Base-by-base conservation (phyloP, 2,329 filamentous ascomycete species). In the Daldinia sp. region DNA sequence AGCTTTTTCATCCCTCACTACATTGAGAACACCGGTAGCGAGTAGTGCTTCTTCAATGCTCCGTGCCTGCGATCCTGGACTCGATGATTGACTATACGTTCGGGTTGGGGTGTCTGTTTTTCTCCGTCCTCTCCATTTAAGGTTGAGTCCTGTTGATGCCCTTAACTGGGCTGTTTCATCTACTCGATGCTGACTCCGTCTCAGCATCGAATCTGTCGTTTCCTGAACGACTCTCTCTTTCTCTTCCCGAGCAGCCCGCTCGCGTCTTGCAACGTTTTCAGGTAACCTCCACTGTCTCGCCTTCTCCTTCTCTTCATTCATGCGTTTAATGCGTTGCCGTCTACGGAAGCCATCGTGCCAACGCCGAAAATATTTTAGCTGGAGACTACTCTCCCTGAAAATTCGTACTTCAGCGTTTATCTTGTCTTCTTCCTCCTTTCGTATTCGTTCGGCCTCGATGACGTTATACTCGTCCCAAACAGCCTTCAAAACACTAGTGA, bases 291-390 rank as follows among this genome's bases (percentile, higher is more conserved):
- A 85, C 2, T 77, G 74, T 25, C 79, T 79, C 65, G 83, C 78
- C 63, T 83, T 80, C 37, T 85, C 83, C 51, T 83, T 81, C 17
- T 82, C 84, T 37, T 81, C 78, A 29, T 78, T 79, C 6, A 85
- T 82, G 19, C 86, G 79, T n/a, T 78, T 78, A 58, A 81, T 79
- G 13, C 84, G 78, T 2, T 82, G 79, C 15, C 78, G 79, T 45
- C 81, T 78, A 10, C 84, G 79, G 7, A 81, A 83, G 35, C 75
- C 79, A 11, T 81, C 72, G 49, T 80, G 82, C 85, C 85, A 88
- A 15, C 77, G 77, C 67, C 87, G 86, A 62, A 87, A 86, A 71
- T 79, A 87, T 48, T 82, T 85, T 61, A 86, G 75, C 10, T 77
- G 75, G 27, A 87, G 76, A 56, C 78, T 85, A 69, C 84, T 81